A percentile compares a stretch with the other conserved stretches of the same genome.
phyloP scores from a whole-genome alignment of 2,329 filamentous ascomycete species.

The Berkeleyomyces basicola region DNA sequence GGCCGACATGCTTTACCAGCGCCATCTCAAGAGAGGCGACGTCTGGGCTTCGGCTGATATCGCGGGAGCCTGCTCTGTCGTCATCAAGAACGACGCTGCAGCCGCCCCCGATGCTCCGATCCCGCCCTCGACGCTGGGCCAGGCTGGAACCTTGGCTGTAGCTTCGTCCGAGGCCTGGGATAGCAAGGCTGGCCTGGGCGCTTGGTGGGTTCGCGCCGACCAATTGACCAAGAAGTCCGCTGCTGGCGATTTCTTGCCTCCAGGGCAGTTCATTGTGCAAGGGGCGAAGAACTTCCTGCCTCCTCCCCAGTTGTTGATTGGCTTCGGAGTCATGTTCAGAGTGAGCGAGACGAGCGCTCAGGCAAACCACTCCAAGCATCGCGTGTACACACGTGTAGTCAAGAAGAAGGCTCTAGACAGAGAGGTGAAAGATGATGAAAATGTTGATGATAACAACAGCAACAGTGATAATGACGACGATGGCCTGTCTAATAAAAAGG shows the following conservation, averaged over 20 bases:
- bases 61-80: conserved; percentile 63
- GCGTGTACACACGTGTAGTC: conserved; percentile 17
- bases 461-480: not conserved
- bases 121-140: conserved; percentile 75
- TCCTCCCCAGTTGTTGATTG: conserved; percentile 71
- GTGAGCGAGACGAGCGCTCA: conserved; percentile 72
- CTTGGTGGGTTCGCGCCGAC: conserved; percentile 85
- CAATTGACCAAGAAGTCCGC: conserved; percentile 78
- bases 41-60: conserved; percentile 85
- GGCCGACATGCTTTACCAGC: conserved; percentile 79
- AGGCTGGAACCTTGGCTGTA: conserved; percentile 73
- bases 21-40: conserved; percentile 75
- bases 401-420: conserved; percentile 17
- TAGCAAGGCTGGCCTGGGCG: conserved; percentile 85
- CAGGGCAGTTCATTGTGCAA: conserved; percentile 63
- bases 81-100: conserved; percentile 75
- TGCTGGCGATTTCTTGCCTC: conserved; percentile 62
- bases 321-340: conserved; percentile 73
- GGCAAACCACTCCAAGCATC: conserved; percentile 59
- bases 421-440: conserved; percentile 23
- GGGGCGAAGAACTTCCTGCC: conserved; percentile 86
- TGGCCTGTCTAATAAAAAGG: not conserved
- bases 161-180: conserved; percentile 88
- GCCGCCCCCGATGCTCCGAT: conserved; percentile 68
- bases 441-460: conserved; percentile 4